Evolutionary conservation across 2,329 filamentous ascomycete genomes (phyloP), one percentile per base, ranked within the genome.

Genomic region (Hypoxylon sp.): DNA sequence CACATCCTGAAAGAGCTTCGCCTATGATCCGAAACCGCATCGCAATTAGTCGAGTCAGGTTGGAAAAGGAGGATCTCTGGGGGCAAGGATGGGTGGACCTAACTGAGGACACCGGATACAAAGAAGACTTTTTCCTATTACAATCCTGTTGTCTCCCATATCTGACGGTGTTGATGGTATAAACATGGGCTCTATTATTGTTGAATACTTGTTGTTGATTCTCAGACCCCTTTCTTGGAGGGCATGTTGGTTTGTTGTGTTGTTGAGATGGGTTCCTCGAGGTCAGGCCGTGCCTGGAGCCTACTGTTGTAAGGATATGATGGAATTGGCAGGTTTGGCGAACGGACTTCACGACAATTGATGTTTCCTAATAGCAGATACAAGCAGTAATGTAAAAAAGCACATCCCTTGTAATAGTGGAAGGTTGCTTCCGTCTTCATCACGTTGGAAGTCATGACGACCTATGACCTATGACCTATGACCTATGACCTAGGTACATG

Each of bases 1-100:
- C 94, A 94, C 75, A 98, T 99, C 76, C 84, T 99, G 74, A 90
- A 92, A 77, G 94, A 96, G 79, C 83, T 99, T 73, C 90, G 90
- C 77, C 86, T 98, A 70, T 97, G 82, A 84, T 30, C 27, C 27
- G 11, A 8, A 59, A 27, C 31, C 37, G 4, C n/a, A 20, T 53
- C 11, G 22, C n/a, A 20, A 42, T 20, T 30, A 27, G 22, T 37
- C 11, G 20, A 20, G 17, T 49, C 42, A 25, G 13, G 31, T 30
- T 17, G 13, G 13, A 30, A 37, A 37, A 22, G 11, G 14, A 37
- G 14, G 51, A 27, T 30, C 20, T 48, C 27, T 61, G 11, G 48
- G 17, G 46, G 17, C 33, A 62, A 56, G 37, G 35, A 30, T 30
- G 42, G 10, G 13, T 14, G 17, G 30, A 55, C 14, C 27, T 48